Evolutionary conservation across 768 basidiomycete genomes (phyloP).

Genomic region (Rhizopogon vulgaris): DNA sequence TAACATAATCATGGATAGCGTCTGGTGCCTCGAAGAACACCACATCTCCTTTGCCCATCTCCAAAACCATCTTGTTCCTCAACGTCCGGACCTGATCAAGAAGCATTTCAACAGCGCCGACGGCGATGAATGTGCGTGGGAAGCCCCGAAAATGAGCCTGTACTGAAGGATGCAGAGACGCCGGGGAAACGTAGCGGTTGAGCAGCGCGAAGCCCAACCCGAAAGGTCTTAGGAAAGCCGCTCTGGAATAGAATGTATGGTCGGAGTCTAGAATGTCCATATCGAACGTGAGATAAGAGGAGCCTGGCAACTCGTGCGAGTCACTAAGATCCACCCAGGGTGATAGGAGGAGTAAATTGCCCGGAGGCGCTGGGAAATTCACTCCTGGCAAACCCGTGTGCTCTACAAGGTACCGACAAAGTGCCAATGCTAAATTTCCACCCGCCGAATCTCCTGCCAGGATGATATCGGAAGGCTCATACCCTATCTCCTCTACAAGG

Average conservation of each 20-base stretch:
- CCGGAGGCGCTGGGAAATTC: conserved; percentile 28
- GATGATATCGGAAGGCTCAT: conserved; percentile 55
- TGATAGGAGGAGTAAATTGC: conserved; percentile 46
- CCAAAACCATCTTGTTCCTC: conserved; percentile 41
- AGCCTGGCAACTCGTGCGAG: conserved; percentile 33
- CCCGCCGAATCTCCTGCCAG: conserved; percentile 78
- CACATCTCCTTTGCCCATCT: conserved; percentile 42
- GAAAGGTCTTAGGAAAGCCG: conserved; percentile 43
- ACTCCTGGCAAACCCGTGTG: conserved; percentile 34
- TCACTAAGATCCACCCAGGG: conserved; percentile 46
- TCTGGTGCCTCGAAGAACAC: conserved; percentile 45
- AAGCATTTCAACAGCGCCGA: conserved; percentile 53
- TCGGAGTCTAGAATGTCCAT: conserved; percentile 18
- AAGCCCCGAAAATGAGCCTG: conserved; percentile 45
- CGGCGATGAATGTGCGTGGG: conserved; percentile 54
- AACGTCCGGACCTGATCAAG: conserved; percentile 46
- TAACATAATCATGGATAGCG: conserved; percentile 48
- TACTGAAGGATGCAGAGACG: conserved; percentile 34
- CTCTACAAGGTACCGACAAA: conserved; percentile 56
- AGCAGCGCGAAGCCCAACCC: conserved; percentile 37
- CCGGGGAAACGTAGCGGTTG: conserved; percentile 57
- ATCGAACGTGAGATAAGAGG: conserved; percentile 32
- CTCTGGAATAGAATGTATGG: conserved; percentile 26
- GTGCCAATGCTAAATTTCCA: conserved; percentile 61
- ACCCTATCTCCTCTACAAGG: conserved; percentile 51